Percentiles rank a stretch among this genome's conserved stretches.
Conservation (phyloP, 805 yeast genomes). For the Cyberlindnera nakhonratchasimensis region DNA sequence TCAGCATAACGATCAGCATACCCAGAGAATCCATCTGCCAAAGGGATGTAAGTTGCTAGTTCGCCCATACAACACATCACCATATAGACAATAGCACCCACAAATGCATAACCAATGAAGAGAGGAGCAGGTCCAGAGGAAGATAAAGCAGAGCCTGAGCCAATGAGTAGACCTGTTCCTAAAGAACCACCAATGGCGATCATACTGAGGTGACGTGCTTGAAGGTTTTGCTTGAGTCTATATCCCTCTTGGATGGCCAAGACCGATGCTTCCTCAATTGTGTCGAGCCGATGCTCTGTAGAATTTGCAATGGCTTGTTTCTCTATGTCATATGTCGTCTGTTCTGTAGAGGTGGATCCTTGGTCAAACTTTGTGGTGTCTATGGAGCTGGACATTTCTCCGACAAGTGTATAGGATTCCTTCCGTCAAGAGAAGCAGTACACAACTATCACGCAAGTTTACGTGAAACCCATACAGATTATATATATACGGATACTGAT, state of each 20-base stretch:
- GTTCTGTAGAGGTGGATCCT: not conserved
- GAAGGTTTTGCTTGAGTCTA: constrained; percentile 31
- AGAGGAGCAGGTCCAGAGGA: constrained; percentile 57
- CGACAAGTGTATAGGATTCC: not conserved
- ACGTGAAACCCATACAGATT: too few relatives aligned
- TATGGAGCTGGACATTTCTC: not conserved
- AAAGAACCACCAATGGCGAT: constrained; percentile 70
- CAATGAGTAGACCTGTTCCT: constrained; percentile 69
- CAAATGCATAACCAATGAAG: constrained; percentile 59
- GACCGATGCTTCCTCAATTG: constrained; percentile 1
- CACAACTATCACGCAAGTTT: too few relatives aligned
- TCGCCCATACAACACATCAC: constrained; percentile 70
- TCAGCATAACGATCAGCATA: constrained; percentile 46
- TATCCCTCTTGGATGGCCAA: constrained; percentile 22
- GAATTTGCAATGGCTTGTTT: not conserved
- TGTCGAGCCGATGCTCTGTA: not conserved
- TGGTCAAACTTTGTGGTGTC: constrained; percentile 1
- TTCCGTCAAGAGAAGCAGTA: not conserved
- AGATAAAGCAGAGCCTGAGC: constrained; percentile 55
- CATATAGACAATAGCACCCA: constrained; percentile 68
- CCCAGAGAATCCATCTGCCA: constrained; percentile 63
- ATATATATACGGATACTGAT: too few relatives aligned
- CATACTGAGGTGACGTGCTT: constrained; percentile 54
- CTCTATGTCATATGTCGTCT: constrained; percentile 1
- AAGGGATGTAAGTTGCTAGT: constrained; percentile 63